Base-by-base conservation (phyloP, 2,329 filamentous ascomycete genomes). In the Monosporascus sp. region DNA sequence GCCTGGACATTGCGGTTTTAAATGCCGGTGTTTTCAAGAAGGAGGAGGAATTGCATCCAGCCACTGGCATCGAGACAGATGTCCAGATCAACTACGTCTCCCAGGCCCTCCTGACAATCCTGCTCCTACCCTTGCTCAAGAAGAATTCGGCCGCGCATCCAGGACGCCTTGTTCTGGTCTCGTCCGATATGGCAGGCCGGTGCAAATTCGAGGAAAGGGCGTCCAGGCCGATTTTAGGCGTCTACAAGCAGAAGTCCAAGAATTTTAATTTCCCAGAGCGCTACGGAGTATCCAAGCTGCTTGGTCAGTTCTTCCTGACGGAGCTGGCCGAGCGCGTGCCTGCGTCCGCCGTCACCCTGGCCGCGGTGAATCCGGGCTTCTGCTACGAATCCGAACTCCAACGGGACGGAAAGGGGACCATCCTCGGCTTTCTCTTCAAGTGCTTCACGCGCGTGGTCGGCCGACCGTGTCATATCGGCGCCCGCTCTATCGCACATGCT, bases 21-120 rank as follows among this genome's bases (percentile, higher is more conserved):
- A 61, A 59, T 39, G 55, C 57, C 3, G 59, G 54, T n/a, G 5
- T 60, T 2, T 44, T 37, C 15, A 55, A 49, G 55, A 74, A 17
- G 60, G 37, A 15, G 2, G 41, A 48, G 17, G 20, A 38, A 11
- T 22, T 51, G 27, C 22, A 18, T 8, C n/a, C 44, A 15, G 22
- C 64, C 1, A 73, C 70, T 0, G 11, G 9, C 3, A 61, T 67
- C 0, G 78, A 81, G 57, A 63, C 63, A n/a, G 72, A 67, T 3
- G 60, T 81, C 45, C 77, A 76, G 0, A 71, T 75, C 45, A 81
- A 82, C 55, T 77, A 79, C 9, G 68, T 81, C 54, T 73, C 68
- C 37, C 81, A 76, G 0, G 70, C 77, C n/a, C 60, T 81, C 2
- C 65, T 82, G 1, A 71, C 69, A 0, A 60, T 78, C 0, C 64